Evolutionary conservation across 2,329 filamentous ascomycete genomes (phyloP), one percentile per base, ranked within the genome.

Genomic region (Diaporthe destruens): DNA sequence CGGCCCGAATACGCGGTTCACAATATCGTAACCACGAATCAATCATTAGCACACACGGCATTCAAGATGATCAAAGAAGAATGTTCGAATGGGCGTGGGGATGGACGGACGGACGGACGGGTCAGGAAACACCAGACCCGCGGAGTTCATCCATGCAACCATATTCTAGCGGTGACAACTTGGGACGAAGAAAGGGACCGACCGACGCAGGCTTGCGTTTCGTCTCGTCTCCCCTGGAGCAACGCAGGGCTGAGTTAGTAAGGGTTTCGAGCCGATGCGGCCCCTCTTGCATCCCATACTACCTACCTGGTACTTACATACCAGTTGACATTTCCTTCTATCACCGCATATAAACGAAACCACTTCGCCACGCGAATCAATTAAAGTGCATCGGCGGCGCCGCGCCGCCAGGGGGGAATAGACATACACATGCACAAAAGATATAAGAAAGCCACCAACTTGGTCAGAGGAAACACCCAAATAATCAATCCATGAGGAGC

Each of bases 161-260:
- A 14, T 14, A 29, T n/a, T 42, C 42, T 49, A 47, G 20, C 34
- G 32, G 44, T 20, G 32, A 53, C n/a, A 32, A 53, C 32, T 66
- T 66, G 61, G 61, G 61, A 66, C 61, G 61, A 66, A 39, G 61
- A 66, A 39, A 66, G 47, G 47, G 47, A 66, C 61, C 53, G 61
- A 66, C 61, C 61, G 61, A 66, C 61, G 61, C 61, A 66, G 61
- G 61, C 61, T 66, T 44, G 18, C n/a, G 61, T 66, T 66, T 66
- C 61, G 61, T 66, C 44, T 66, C 32, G 11, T 53, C 44, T 66
- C 47, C 61, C 44, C 44, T 9, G 29, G 44, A 18, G 44, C 55
- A n/a, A 23, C 55, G 29, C 59, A 63, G 59, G 59, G 59, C 59
- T 63, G 59, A 63, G 36, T 23, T 42, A 5, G 2, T 56, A 25